A percentile compares a stretch with the other conserved stretches of the same genome.
These are phyloP conservation scores for Gnaphalium uliginosum DNA, from an alignment of 129 eudicot genomes.

Conservation along the genomic window DNA sequence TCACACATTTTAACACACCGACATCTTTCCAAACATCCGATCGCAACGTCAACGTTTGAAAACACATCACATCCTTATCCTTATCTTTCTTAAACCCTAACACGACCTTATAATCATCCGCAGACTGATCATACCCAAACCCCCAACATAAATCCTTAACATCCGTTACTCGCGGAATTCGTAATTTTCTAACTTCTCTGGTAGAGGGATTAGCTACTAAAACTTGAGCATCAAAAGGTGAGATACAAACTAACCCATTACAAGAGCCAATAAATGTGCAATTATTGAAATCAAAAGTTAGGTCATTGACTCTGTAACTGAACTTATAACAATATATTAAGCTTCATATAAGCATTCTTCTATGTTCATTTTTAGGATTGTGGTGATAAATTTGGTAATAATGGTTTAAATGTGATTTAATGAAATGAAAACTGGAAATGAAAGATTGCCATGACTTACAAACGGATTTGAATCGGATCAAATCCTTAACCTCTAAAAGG, in stretches of 20 bases:
- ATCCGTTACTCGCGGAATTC: not conserved
- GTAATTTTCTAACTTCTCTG: not conserved
- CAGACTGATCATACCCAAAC: constrained; percentile 1
- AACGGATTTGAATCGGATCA: not conserved
- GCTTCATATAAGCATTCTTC: not conserved
- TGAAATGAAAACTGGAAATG: not conserved
- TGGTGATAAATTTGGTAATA: not conserved
- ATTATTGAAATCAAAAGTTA: not conserved
- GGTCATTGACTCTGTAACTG: not conserved
- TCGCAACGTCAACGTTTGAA: constrained; percentile 3
- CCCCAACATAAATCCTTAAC: not conserved
- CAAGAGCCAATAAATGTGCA: not conserved
- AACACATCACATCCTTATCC: not conserved
- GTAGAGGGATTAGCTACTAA: constrained; percentile 15
- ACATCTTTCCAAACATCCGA: constrained; percentile 3
- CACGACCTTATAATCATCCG: constrained; percentile 11
- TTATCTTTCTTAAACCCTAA: not conserved
- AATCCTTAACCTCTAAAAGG: not conserved
- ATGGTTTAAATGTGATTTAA: not conserved
- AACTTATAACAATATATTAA: not conserved
- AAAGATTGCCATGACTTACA: not conserved
- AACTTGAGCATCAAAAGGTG: not conserved
- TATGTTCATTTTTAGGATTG: not conserved
- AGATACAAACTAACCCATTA: constrained; percentile 8
- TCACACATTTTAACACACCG: not conserved